phyloP scores from a whole-genome alignment of 192 early-diverging fungal genomes.

The Coemansia sp. region DNA sequence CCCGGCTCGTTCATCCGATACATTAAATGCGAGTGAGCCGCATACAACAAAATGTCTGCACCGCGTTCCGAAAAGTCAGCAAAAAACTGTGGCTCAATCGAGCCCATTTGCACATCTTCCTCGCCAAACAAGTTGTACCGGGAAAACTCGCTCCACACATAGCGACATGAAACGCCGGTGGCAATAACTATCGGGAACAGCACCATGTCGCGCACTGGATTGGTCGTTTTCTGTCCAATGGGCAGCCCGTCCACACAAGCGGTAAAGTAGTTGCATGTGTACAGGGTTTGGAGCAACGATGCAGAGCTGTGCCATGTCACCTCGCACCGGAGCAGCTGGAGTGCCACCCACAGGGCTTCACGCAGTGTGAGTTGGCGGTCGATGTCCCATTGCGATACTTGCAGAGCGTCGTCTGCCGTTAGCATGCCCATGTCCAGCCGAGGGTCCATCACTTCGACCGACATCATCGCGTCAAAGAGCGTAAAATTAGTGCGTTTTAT shows the following conservation, averaged over 20 bases:
- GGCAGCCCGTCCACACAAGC: background rate
- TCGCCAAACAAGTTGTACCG: slow-evolving; percentile 36
- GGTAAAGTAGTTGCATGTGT: slow-evolving; percentile 47
- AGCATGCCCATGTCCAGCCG: slow-evolving; percentile 53
- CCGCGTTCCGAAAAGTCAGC: slow-evolving; percentile 19
- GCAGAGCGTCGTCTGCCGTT: slow-evolving; percentile 11
- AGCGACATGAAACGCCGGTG: slow-evolving; percentile 22
- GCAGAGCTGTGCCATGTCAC: slow-evolving; percentile 45
- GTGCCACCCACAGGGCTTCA: slow-evolving; percentile 31
- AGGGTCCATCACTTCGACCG: slow-evolving; percentile 47
- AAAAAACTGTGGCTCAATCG: slow-evolving; percentile 15
- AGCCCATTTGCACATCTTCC: slow-evolving; percentile 40
- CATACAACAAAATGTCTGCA: slow-evolving; percentile 10
- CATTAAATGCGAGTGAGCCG: slow-evolving; percentile 9
- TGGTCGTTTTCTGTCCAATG: slow-evolving; percentile 2
- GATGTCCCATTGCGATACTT: slow-evolving; percentile 38
- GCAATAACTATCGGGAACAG: slow-evolving; percentile 39
- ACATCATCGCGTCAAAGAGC: slow-evolving; percentile 37
- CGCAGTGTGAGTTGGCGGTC: slow-evolving; percentile 12
- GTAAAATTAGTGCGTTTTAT: slow-evolving; percentile 19
- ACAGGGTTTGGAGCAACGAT: slow-evolving; percentile 44
- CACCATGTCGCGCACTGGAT: slow-evolving; percentile 29
- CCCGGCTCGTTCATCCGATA: background rate
- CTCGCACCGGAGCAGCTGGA: slow-evolving; percentile 39
- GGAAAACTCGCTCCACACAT: slow-evolving; percentile 39